These are phyloP conservation scores for Paraurostyla sp. DNA, from an alignment of 73 alveolate genomes.

Conservation along the genomic window DNA sequence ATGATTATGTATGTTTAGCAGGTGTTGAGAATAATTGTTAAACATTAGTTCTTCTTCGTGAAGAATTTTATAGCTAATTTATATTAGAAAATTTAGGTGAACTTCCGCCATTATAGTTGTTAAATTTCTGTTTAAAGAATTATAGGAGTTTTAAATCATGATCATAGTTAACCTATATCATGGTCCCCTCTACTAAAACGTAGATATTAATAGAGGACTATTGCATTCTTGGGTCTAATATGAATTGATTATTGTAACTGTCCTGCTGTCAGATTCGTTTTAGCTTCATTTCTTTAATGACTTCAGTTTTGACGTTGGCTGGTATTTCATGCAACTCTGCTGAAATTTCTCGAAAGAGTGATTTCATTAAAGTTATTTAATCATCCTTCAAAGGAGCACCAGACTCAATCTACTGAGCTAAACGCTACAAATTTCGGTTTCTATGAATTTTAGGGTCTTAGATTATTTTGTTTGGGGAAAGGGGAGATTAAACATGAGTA, in stretches of 20 bases:
- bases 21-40: too few relatives aligned
- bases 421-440: too few relatives aligned
- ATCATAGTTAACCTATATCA: neutral
- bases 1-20: neutral
- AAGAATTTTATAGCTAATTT: neutral
- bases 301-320: neutral
- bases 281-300: neutral
- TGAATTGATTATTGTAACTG: neutral
- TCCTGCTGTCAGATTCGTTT: too few relatives aligned
- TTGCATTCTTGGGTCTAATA: neutral
- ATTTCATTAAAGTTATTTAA: neutral
- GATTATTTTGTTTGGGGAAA: too few relatives aligned
- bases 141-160: neutral
- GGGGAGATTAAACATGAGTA: too few relatives aligned
- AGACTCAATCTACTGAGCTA: too few relatives aligned
- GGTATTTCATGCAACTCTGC: conserved; percentile 7
- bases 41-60: neutral
- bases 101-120: neutral
- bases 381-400: conserved; percentile 33
- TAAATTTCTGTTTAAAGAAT: neutral
- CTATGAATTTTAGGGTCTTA: too few relatives aligned
- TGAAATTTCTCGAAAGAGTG: neutral
- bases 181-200: neutral
- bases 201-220: neutral
- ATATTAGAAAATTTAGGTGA: neutral